Percentiles rank a stretch among this genome's conserved stretches.
These are phyloP conservation scores for Leccinum sublutescens DNA, from an alignment of 768 basidiomycete genomes.

Conservation along the genomic window DNA sequence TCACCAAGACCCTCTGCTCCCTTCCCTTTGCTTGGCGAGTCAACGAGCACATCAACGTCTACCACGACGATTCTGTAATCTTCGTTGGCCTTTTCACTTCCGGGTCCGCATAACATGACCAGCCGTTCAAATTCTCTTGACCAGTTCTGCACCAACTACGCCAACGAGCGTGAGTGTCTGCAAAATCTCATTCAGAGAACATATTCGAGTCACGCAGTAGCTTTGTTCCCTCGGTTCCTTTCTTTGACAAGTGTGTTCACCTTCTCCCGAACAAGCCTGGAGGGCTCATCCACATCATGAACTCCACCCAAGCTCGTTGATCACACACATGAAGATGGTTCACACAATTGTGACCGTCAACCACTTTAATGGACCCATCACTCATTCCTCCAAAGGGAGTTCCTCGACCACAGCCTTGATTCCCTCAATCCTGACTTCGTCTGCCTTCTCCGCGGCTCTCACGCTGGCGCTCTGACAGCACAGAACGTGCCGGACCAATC, in stretches of 20 bases:
- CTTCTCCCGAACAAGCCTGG: slow-evolving; percentile 85
- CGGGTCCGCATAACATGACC: slow-evolving; percentile 88
- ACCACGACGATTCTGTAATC: slow-evolving; percentile 87
- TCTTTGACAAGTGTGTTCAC: slow-evolving; percentile 90
- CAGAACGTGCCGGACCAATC: slow-evolving; percentile 73
- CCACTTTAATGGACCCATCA: slow-evolving; percentile 89
- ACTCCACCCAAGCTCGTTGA: slow-evolving; percentile 81
- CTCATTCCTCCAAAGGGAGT: slow-evolving; percentile 83
- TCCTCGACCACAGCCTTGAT: slow-evolving; percentile 87
- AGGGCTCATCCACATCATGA: slow-evolving; percentile 95
- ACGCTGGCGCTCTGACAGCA: slow-evolving; percentile 36
- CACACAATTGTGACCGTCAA: slow-evolving; percentile 91
- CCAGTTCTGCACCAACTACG: slow-evolving; percentile 95
- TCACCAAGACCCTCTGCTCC: slow-evolving; percentile 91
- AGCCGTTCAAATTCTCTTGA: slow-evolving; percentile 90
- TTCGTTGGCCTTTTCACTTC: slow-evolving; percentile 94
- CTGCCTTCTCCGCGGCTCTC: slow-evolving; percentile 73
- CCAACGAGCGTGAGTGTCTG: slow-evolving; percentile 72
- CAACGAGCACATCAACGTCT: slow-evolving; percentile 95
- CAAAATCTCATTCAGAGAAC: slow-evolving; percentile 76
- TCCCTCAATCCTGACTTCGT: slow-evolving; percentile 93
- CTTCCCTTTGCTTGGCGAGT: slow-evolving; percentile 89
- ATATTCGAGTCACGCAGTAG: slow-evolving; percentile 78
- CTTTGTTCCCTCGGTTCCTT: slow-evolving; percentile 67
- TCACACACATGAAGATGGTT: slow-evolving; percentile 84